These are phyloP conservation scores for Fusarium algeriense DNA, from an alignment of 2,329 filamentous ascomycete species.

Conservation along the genomic window DNA sequence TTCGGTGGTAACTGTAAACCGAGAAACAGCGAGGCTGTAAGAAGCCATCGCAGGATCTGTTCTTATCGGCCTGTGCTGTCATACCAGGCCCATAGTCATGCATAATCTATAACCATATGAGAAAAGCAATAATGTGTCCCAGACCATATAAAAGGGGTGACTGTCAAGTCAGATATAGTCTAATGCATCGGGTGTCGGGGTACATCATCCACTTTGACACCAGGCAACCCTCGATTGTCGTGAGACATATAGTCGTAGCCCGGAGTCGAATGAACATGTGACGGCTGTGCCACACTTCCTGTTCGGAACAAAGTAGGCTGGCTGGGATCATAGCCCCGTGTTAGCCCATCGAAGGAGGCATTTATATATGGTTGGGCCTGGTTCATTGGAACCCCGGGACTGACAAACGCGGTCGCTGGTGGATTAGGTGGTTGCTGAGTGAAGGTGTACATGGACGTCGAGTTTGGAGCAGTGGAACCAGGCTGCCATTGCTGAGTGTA, in stretches of 20 bases:
- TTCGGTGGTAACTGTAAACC: conserved; percentile 15
- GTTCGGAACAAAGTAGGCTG: conserved; percentile 52
- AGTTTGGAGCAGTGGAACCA: conserved; percentile 56
- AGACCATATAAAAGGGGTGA: conserved; percentile 2
- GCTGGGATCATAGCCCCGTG: conserved; percentile 52
- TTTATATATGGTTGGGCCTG: conserved; percentile 52
- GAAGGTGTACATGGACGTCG: conserved; percentile 61
- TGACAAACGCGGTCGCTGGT: conserved; percentile 50
- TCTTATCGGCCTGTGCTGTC: conserved; percentile 48
- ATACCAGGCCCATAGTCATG: conserved; percentile 45
- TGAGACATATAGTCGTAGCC: conserved; percentile 53
- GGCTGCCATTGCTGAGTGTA: conserved; percentile 62
- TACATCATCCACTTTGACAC: conserved; percentile 49
- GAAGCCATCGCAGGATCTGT: conserved; percentile 17
- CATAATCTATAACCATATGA: conserved; percentile 39
- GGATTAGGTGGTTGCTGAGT: conserved; percentile 54
- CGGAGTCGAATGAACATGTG: conserved; percentile 48
- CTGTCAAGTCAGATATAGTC: neutral
- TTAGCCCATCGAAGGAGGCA: conserved; percentile 52
- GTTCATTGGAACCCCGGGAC: conserved; percentile 49
- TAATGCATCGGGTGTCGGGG: conserved; percentile 49
- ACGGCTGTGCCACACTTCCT: conserved; percentile 47
- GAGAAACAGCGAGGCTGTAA: conserved; percentile 23
- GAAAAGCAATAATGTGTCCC: conserved; percentile 24
- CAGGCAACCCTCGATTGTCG: conserved; percentile 51